A percentile compares a stretch with the other conserved stretches of the same genome.
Evolutionary conservation across 257 asterid species (phyloP).

Genomic region (Cordia subcordata): DNA sequence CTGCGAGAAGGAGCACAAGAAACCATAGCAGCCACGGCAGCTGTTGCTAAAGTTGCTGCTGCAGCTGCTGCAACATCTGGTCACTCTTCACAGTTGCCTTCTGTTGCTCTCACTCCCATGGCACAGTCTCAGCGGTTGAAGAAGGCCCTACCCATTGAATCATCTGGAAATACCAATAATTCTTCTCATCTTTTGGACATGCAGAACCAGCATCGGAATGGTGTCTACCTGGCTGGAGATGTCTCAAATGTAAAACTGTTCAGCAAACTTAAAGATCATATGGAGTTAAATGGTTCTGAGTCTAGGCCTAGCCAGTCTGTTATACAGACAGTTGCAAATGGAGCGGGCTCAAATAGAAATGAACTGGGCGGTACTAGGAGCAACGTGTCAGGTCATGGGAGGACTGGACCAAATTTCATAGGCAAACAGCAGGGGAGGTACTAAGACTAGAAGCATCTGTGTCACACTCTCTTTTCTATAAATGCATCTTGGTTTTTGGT

Average conservation of each 20-base stretch:
- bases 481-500: too few relatives aligned
- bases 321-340: slow-evolving; percentile 32
- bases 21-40: slow-evolving; percentile 80
- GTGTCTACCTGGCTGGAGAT: slow-evolving; percentile 42
- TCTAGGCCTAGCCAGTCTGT: slow-evolving; percentile 31
- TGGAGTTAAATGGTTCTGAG: slow-evolving; percentile 42
- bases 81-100: slow-evolving; percentile 55
- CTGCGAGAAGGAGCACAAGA: slow-evolving; percentile 94
- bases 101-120: slow-evolving; percentile 93
- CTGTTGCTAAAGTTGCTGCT: slow-evolving; percentile 93
- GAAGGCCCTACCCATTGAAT: slow-evolving; percentile 42
- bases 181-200: slow-evolving; percentile 25
- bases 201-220: slow-evolving; percentile 38
- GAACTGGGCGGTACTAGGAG: slow-evolving; percentile 31
- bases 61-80: slow-evolving; percentile 58
- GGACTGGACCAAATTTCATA: slow-evolving; percentile 31
- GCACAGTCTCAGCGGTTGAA: slow-evolving; percentile 68
- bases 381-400: slow-evolving; percentile 42
- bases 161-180: slow-evolving; percentile 33
- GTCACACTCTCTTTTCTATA: too few relatives aligned
- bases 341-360: slow-evolving; percentile 29
- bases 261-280: slow-evolving; percentile 53
- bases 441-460: too few relatives aligned
- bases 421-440: slow-evolving; percentile 66
- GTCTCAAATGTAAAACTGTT: slow-evolving; percentile 51